Evolutionary conservation across 331 rosid genomes (phyloP).

Genomic region (Malus hybrid): DNA sequence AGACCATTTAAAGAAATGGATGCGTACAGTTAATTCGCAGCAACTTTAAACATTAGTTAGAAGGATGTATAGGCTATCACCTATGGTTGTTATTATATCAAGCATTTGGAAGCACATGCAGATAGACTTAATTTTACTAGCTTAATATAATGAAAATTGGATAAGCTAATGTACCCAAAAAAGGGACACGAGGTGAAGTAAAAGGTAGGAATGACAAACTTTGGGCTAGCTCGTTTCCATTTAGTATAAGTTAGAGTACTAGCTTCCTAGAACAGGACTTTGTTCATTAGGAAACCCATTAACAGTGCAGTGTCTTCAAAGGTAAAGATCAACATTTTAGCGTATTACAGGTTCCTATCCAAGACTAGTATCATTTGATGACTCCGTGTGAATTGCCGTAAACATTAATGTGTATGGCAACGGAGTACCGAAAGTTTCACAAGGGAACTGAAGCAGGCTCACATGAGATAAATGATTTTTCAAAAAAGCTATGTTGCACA

Average conservation of each 20-base stretch:
- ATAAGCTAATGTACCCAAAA: neutral
- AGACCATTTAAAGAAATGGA: too few species aligned
- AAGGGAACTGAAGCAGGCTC: neutral
- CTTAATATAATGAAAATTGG: too few species aligned
- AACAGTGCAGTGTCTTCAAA: neutral
- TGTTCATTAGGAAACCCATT: neutral
- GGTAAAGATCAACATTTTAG: neutral
- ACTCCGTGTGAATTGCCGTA: neutral
- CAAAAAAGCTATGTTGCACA: too few species aligned
- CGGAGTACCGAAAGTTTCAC: neutral
- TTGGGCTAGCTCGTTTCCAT: neutral
- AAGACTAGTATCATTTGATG: constrained; percentile 1
- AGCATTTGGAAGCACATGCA: too few species aligned
- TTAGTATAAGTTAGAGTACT: neutral
- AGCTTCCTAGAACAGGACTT: neutral
- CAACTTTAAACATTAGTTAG: too few species aligned
- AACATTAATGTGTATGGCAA: neutral
- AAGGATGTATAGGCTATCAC: too few species aligned
- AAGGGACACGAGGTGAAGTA: neutral
- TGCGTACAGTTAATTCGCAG: too few species aligned
- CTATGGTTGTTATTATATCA: too few species aligned
- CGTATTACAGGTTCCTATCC: neutral
- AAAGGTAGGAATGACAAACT: neutral
- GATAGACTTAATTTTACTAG: too few species aligned
- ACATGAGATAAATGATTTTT: neutral